Percentiles rank a stretch among this genome's conserved stretches.
Evolutionary conservation across 2,329 filamentous ascomycete genomes (phyloP).

Genomic region (Fusarium chuoi): DNA sequence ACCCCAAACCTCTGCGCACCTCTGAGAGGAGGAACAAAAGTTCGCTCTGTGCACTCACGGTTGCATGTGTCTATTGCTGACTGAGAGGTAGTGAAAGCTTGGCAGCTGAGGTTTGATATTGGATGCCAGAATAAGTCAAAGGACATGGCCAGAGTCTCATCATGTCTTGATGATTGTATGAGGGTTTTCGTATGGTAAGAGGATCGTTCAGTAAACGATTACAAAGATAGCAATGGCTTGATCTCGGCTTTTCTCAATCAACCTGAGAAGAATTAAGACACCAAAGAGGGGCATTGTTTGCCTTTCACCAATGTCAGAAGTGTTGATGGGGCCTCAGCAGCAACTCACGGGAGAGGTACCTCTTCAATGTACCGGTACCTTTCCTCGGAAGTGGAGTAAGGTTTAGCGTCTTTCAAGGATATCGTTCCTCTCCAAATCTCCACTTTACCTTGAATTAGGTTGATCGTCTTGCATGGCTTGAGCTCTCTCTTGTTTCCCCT

Average conservation of each 20-base stretch:
- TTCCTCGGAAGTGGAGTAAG: constrained; percentile 17
- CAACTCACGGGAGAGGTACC: constrained; percentile 3
- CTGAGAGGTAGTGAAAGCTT: constrained; percentile 7
- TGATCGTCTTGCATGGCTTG: constrained; percentile 36
- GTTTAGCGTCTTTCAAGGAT: constrained; percentile 10
- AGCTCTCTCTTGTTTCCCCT: constrained; percentile 7
- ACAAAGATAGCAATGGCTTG: not conserved
- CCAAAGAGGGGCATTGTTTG: constrained; percentile 1
- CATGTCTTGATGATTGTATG: not conserved
- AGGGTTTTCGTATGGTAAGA: not conserved
- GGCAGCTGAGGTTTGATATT: not conserved
- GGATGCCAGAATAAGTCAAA: not conserved
- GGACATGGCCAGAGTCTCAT: not conserved
- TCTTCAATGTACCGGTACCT: constrained; percentile 33
- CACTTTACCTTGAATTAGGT: constrained; percentile 32
- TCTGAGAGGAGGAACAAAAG: constrained; percentile 23
- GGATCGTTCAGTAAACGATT: not conserved
- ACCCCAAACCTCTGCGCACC: not conserved
- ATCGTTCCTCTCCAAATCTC: constrained; percentile 28
- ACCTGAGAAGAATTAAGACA: not conserved
- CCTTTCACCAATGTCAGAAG: not conserved
- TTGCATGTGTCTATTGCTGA: not conserved
- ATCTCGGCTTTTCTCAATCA: not conserved
- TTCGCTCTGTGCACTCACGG: not conserved
- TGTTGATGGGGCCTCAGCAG: not conserved